A percentile compares a stretch with the other conserved stretches of the same genome.
Evolutionary conservation across 768 basidiomycete species (phyloP).

Genomic region (Lentinus tigrinus): DNA sequence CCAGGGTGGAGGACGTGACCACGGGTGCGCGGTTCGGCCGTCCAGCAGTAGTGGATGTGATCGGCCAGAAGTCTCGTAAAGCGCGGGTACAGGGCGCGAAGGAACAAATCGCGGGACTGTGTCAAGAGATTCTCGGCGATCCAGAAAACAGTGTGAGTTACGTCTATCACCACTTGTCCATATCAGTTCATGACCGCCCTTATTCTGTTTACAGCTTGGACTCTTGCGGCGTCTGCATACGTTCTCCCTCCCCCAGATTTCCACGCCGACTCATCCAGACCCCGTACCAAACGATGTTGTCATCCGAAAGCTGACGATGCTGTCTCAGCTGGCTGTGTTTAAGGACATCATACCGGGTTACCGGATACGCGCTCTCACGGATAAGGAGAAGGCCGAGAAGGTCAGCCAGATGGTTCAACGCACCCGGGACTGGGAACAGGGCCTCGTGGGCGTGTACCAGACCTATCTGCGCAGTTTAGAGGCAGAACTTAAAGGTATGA

Average conservation of each 20-base stretch:
- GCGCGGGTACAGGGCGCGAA: constrained; percentile 75
- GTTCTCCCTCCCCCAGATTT: constrained; percentile 78
- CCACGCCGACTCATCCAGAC: constrained; percentile 64
- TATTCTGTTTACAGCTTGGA: constrained; percentile 57
- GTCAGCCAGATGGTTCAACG: constrained; percentile 90
- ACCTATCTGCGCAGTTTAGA: constrained; percentile 84
- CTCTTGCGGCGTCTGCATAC: constrained; percentile 86
- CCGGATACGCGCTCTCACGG: constrained; percentile 88
- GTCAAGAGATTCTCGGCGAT: constrained; percentile 91
- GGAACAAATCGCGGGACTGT: constrained; percentile 90
- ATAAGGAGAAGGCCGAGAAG: constrained; percentile 88
- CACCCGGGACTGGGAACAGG: constrained; percentile 94
- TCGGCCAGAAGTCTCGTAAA: constrained; percentile 64
- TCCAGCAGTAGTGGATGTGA: constrained; percentile 69
- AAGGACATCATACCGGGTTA: constrained; percentile 97
- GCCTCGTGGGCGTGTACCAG: constrained; percentile 86
- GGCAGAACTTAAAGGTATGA: constrained; percentile 79
- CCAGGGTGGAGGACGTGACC: constrained; percentile 63
- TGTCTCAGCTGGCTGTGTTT: constrained; percentile 92
- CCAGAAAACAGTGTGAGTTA: constrained; percentile 88
- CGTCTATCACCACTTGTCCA: constrained; percentile 3
- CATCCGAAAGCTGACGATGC: constrained; percentile 83
- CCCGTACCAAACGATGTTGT: constrained; percentile 76
- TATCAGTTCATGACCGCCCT: constrained; percentile 3
- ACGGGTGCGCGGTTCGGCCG: constrained; percentile 90